These are phyloP conservation scores for Pleurotus citrinopileatus DNA, from an alignment of 768 basidiomycete species.

Conservation along the genomic window DNA sequence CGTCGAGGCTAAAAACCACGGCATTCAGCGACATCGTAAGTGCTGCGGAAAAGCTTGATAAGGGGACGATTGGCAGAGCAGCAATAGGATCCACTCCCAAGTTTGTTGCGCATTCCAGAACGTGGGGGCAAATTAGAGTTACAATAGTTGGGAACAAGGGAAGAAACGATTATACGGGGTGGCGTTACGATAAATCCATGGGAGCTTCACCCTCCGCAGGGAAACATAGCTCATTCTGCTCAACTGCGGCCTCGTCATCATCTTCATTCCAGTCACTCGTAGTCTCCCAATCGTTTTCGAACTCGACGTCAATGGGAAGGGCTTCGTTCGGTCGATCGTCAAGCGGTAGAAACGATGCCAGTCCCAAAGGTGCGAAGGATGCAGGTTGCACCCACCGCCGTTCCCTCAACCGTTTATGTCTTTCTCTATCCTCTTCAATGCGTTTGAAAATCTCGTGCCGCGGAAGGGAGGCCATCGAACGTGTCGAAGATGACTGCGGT, in stretches of 20 bases:
- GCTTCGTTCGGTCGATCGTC: slow-evolving; percentile 56
- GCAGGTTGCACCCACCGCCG: slow-evolving; percentile 88
- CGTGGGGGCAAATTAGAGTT: too few relatives aligned
- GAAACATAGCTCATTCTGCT: slow-evolving; percentile 73
- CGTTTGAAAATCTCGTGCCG: slow-evolving; percentile 72
- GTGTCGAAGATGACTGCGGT: slow-evolving; percentile 19
- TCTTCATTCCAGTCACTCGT: slow-evolving; percentile 92
- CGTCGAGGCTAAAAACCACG: too few relatives aligned
- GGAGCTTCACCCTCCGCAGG: slow-evolving; percentile 43
- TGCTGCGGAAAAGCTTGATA: background rate
- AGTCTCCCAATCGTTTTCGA: slow-evolving; percentile 88
- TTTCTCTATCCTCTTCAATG: slow-evolving; percentile 89
- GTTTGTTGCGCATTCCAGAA: too few relatives aligned
- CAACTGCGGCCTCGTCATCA: slow-evolving; percentile 70
- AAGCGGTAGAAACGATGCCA: slow-evolving; percentile 62
- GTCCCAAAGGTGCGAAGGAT: slow-evolving; percentile 45
- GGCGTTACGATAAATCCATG: slow-evolving; percentile 41
- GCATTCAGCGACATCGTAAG: too few relatives aligned
- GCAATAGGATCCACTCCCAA: too few relatives aligned
- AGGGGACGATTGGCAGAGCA: too few relatives aligned
- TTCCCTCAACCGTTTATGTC: slow-evolving; percentile 89
- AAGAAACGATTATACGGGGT: too few relatives aligned
- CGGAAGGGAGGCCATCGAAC: slow-evolving; percentile 41
- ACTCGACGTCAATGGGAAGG: slow-evolving; percentile 73
- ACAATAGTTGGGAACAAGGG: too few relatives aligned